Base-by-base conservation (phyloP, 2,329 filamentous ascomycete species). In the Byssothecium circinans region DNA sequence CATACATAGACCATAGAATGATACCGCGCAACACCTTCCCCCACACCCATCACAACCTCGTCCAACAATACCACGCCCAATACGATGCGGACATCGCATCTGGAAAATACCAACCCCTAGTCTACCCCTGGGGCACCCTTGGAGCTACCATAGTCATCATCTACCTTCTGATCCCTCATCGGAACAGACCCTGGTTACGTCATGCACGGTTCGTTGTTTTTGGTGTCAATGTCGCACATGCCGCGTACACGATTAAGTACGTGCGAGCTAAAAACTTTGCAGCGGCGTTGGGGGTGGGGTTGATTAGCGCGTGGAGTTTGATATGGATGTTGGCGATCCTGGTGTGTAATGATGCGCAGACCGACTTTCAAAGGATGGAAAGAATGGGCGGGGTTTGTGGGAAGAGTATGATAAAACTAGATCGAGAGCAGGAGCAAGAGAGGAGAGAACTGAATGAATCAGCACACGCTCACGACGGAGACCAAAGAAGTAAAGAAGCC, bases 351-450 rank as follows among this genome's bases (percentile, higher is more conserved):
- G 79, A 85, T 65, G 72, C 75, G 1, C 79, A 82, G 55, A 68
- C 58, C 10, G 78, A 83, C 34, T 84, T 83, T 52, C 72, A 70
- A 57, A 74, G 83, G 29, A 78, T 85, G 32, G 80, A 84, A 60
- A 70, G 75, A 43, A 58, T 52, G 12, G 60, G 61, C 29, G 65
- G 67, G 0, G 54, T 54, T 1, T 64, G n/a, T 64, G 15, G 47
- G 37, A 23, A 18, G 36, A 25, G n/a, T n/a, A n/a, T n/a, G n/a
- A n/a, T n/a, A n/a, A n/a, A n/a, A n/a, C n/a, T n/a, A n/a, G n/a
- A n/a, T n/a, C n/a, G n/a, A n/a, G n/a, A 22, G 23, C 23, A 2
- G 35, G 17, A 37, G 17, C 36, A 23, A 25, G 14, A 25, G n/a
- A 25, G 15, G 15, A n/a, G 14, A 29, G 39, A 27, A 47, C 8